Base-by-base conservation (phyloP, 768 basidiomycete genomes). In the Mycena rebaudengoi region DNA sequence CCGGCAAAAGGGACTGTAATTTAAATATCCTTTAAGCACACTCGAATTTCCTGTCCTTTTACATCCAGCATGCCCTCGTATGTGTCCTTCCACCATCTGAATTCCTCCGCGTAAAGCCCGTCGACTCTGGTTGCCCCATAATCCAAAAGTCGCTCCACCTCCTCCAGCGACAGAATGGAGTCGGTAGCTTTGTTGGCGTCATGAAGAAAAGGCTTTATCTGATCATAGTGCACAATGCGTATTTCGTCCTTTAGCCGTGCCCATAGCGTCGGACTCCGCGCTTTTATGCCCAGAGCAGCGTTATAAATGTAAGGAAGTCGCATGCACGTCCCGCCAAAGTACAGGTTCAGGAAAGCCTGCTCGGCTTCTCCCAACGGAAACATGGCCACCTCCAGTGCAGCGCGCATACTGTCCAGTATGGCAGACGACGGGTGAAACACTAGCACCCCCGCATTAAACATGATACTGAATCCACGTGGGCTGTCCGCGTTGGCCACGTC, bases 311-410 rank as follows among this genome's bases (percentile, higher is more conserved):
- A 78, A n/a, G 78, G 78, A 20, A 80, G 72, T 7, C 72, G 71
- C 32, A 76, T 62, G 25, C 60, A 69, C 49, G 78, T 73, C 14
- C 71, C 69, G 46, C 72, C 77, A 50, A 75, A 80, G 65, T 78
- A 80, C 23, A 71, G 58, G 60, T 80, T 80, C 23, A 80, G 66
- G 67, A 84, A 85, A 12, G 81, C 78, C 70, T 82, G 80, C 46
- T 80, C 79, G 3, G 83, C 83, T 46, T 79, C 69, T 28, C 75
- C 62, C 10, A 79, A 66, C 5, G 76, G 72, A 64, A 74, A 83
- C 21, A 72, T 68, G 30, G 83, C 80, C 0, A 76, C 75, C 45
- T 75, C 76, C 66, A 85, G 76, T 69, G 79, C 76, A 16, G 67
- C 63, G 8, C 75, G 65, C 75, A 79, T 71, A 62, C 71, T 68